Base-by-base conservation (phyloP, 1,284 basidiomycete genomes). In the Leccinum subfulvum region DNA sequence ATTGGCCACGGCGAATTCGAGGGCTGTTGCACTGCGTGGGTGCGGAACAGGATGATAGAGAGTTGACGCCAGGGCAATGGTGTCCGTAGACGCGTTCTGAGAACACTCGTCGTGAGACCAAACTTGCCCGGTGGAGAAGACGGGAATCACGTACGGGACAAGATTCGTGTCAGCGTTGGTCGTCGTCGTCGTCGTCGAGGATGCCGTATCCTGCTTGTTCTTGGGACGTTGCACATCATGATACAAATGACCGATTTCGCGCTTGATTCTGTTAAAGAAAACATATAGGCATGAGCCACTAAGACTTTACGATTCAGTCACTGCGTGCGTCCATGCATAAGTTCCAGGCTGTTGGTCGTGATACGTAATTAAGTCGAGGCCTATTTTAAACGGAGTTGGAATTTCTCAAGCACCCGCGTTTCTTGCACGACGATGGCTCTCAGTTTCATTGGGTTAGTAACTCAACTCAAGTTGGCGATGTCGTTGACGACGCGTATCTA, bases 161-260 rank as follows among this genome's bases (percentile, higher is more conserved):
- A 54, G 47, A 66, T 66, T 60, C 67, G 59, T 21, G 18, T 68
- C 67, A 63, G 61, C 64, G 72, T 75, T 76, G 68, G 75, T 69
- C 33, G 78, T 60, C 1, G 44, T 21, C 18, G 41, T 10, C 44
- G 10, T 18, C 18, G 44, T n/a, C n/a, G n/a, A 18, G 18, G 64
- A 63, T n/a, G 62, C 10, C 73, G 49, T 6, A 71, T 68, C 61
- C 73, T 76, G 77, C 65, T 84, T 85, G 60, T 76, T 73, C 72
- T 82, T 80, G 7, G 82, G 84, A 62, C 90, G 85, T 58, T 85
- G 85, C 71, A 95, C 93, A 76, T 96, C 94, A 71, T 94, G 90
- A 72, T 94, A 96, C 9, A 95, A 81, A 77, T 95, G 92, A 0
- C 93, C 91, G 66, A 96, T 96, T 74, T 95, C 94, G 60, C 94